Percentiles rank a stretch among this genome's conserved stretches.
Evolutionary conservation across 2,329 filamentous ascomycete species (phyloP).

Genomic region (Dactylellina sp.): DNA sequence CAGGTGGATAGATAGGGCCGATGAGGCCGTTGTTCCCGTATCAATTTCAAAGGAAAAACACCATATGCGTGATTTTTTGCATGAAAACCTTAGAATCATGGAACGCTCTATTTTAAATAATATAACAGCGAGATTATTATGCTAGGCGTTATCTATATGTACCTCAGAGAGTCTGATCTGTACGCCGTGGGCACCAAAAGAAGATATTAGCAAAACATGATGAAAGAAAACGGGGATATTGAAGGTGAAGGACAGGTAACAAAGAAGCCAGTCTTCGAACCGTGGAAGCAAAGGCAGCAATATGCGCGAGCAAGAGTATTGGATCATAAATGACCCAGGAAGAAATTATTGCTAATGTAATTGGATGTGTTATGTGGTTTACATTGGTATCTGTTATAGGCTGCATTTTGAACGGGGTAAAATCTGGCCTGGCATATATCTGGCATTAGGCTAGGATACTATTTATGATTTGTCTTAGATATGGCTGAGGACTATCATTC

Average conservation of each 20-base stretch:
- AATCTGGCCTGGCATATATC: background rate
- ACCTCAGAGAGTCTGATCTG: constrained; percentile 10
- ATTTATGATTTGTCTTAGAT: constrained; percentile 38
- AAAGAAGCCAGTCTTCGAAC: background rate
- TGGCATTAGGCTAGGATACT: background rate
- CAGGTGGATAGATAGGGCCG: too few species aligned
- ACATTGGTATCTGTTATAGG: too few species aligned
- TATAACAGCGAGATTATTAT: constrained; percentile 3
- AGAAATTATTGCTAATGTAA: too few species aligned
- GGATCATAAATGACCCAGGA: too few species aligned
- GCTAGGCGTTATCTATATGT: constrained; percentile 1
- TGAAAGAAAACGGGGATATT: background rate
- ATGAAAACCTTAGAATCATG: too few species aligned
- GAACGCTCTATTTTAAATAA: too few species aligned
- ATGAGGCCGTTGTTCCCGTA: too few species aligned
- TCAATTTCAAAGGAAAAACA: too few species aligned
- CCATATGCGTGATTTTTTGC: too few species aligned
- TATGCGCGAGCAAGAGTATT: background rate
- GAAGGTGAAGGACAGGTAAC: background rate
- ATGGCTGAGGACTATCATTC: constrained; percentile 14
- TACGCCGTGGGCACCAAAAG: constrained; percentile 16
- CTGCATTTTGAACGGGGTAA: too few species aligned
- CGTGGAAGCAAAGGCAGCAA: background rate
- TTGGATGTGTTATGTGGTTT: too few species aligned
- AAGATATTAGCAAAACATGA: constrained; percentile 13